These are phyloP conservation scores for Pythium rhizo-oryzae DNA, from an alignment of 352 stramenopile species.

Conservation along the genomic window DNA sequence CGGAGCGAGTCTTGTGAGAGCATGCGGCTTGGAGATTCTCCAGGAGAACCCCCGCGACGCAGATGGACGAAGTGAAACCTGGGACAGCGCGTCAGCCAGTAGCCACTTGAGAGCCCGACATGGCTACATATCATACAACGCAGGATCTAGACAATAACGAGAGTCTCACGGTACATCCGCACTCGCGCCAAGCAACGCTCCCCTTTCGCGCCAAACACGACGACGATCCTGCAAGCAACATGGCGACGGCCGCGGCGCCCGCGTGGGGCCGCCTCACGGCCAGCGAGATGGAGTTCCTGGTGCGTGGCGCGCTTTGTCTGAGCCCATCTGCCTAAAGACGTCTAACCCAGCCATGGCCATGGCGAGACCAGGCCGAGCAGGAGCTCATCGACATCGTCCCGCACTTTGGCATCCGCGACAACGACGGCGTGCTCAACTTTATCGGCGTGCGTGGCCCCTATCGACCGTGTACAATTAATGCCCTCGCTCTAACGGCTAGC, in stretches of 20 bases:
- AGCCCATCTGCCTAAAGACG: background rate
- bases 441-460: constrained; percentile 70
- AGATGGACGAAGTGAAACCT: too few species aligned
- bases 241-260: constrained; percentile 26
- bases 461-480: too few species aligned
- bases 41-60: too few species aligned
- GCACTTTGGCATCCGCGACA: constrained; percentile 83
- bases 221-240: constrained; percentile 6
- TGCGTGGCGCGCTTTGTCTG: constrained; percentile 25
- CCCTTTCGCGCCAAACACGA: background rate
- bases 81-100: too few species aligned
- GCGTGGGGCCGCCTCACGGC: constrained; percentile 39
- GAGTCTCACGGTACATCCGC: background rate
- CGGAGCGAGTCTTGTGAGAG: too few species aligned
- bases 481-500: too few species aligned
- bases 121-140: background rate
- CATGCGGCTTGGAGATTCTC: too few species aligned
- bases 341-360: background rate
- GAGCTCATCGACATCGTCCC: constrained; percentile 87
- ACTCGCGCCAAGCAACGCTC: background rate
- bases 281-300: constrained; percentile 84
- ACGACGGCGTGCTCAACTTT: constrained; percentile 78
- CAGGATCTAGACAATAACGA: background rate
- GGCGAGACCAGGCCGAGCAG: constrained; percentile 65
- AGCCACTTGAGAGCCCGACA: background rate